Conservation (phyloP, 495 filamentous ascomycete species). For the Aspergillus sclerotioniger region DNA sequence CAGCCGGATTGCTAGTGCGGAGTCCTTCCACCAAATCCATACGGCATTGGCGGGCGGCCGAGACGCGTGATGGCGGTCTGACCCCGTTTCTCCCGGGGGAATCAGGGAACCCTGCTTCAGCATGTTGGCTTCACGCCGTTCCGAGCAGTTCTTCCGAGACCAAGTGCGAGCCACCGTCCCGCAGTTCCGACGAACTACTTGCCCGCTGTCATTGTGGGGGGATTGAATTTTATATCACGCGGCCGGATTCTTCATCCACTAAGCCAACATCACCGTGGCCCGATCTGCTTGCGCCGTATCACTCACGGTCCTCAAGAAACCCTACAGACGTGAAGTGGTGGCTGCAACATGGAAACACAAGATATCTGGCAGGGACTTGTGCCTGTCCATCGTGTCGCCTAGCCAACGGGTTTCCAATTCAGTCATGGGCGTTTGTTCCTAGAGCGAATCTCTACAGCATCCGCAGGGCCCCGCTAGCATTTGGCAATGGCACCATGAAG, state of each 20-base stretch:
- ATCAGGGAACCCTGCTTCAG: slow-evolving; percentile 11
- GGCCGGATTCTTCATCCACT: slow-evolving; percentile 39
- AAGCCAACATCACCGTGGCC: slow-evolving; percentile 48
- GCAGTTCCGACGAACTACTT: slow-evolving; percentile 21
- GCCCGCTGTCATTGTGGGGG: slow-evolving; percentile 45
- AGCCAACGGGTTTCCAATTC: slow-evolving; percentile 62
- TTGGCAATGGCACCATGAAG: slow-evolving; percentile 47
- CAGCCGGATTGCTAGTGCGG: slow-evolving; percentile 39
- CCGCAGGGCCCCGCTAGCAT: slow-evolving; percentile 38
- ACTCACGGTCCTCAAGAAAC: slow-evolving; percentile 37
- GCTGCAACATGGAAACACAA: slow-evolving; percentile 40
- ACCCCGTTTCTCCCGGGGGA: slow-evolving; percentile 43
- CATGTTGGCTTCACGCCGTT: slow-evolving; percentile 20
- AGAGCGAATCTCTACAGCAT: slow-evolving; percentile 55
- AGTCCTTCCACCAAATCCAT: slow-evolving; percentile 35
- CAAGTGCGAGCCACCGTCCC: slow-evolving; percentile 2
- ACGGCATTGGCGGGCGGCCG: slow-evolving; percentile 46
- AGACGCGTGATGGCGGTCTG: slow-evolving; percentile 59
- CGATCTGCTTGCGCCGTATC: slow-evolving; percentile 52
- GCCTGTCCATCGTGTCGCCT: slow-evolving; percentile 62
- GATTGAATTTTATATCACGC: slow-evolving; percentile 43
- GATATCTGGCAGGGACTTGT: slow-evolving; percentile 65
- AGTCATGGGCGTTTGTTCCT: slow-evolving; percentile 68
- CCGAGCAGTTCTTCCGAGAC: slow-evolving; percentile 11
- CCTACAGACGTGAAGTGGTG: slow-evolving; percentile 53